A percentile compares a stretch with the other conserved stretches of the same genome.
Evolutionary conservation across 164 flowering plant genomes (phyloP).

Genomic region (Stephania cephalantha): DNA sequence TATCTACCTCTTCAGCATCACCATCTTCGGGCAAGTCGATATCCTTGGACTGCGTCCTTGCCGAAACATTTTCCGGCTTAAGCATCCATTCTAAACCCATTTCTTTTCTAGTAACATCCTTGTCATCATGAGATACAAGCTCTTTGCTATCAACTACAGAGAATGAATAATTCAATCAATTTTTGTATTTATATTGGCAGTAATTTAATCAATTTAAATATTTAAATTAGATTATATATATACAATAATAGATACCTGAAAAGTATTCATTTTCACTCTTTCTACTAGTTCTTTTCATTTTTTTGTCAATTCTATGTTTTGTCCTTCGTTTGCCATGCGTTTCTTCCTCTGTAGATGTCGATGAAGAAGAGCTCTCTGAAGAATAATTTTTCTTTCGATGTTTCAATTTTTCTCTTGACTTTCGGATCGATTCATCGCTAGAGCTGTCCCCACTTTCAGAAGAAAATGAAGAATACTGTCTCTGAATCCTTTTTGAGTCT

Average conservation of each 20-base stretch:
- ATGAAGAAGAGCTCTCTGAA: slow-evolving; percentile 15
- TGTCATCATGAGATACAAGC: slow-evolving; percentile 17
- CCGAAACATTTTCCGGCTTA: slow-evolving; percentile 37
- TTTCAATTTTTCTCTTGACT: slow-evolving; percentile 20
- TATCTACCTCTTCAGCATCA: slow-evolving; percentile 50
- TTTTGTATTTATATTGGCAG: background rate
- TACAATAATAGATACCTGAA: slow-evolving; percentile 17
- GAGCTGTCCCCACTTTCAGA: slow-evolving; percentile 19
- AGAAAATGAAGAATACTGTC: slow-evolving; percentile 40
- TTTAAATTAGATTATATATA: background rate
- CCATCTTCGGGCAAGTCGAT: slow-evolving; percentile 35
- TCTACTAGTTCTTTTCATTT: slow-evolving; percentile 1
- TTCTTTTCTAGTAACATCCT: slow-evolving; percentile 48
- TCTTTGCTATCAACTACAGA: slow-evolving; percentile 25
- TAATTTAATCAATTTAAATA: background rate
- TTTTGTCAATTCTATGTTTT: background rate
- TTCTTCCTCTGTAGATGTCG: slow-evolving; percentile 16
- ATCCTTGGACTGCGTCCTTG: slow-evolving; percentile 11
- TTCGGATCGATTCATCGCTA: slow-evolving; percentile 14
- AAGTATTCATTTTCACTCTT: slow-evolving; percentile 8
- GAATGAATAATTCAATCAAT: background rate
- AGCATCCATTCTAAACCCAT: slow-evolving; percentile 94
- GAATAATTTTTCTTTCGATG: slow-evolving; percentile 20
- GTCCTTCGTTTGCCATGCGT: slow-evolving; percentile 8
- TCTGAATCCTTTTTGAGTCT: slow-evolving; percentile 39